Base-by-base conservation (phyloP, 2,329 filamentous ascomycete genomes). In the Trichoderma sp. region DNA sequence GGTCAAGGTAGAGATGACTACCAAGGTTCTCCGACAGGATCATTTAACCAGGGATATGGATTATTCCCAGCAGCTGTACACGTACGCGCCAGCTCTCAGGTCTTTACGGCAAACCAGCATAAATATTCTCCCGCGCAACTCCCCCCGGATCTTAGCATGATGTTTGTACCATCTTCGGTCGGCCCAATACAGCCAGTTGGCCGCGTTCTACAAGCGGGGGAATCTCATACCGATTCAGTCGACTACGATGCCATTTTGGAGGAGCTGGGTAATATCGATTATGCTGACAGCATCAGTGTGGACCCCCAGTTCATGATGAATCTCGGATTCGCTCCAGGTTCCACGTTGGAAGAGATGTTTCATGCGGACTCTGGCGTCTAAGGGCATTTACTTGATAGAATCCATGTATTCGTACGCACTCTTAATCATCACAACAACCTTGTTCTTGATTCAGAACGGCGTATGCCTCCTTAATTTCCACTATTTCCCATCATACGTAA, bases 231-330 rank as follows among this genome's bases (percentile, higher is more conserved):
- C 30, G 57, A 61, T 30, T 26, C 30, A 12, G 28, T 62, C 12
- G 67, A 69, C 30, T 69, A 69, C 30, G 67, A 69, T 23, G 57
- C 67, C 28, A 69, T 69, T n/a, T 28, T 69, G 7, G 67, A 69
- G 57, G 67, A 69, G 34, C 67, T 69, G 13, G 67, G 67, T n/a
- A 53, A 62, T 5, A 69, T 69, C 13, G 67, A 69, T 8, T 69
- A 69, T 32, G 28, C 39, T 36, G 67, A 69, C n/a, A 69, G 67
- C 8, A 62, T 61, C n/a, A 57, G 50, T 9, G 36, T 69, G 39
- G 67, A 69, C 15, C 57, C 67, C 36, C 67, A 69, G 57, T 69
- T 69, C 20, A 69, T 69, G 67, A 62, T 36, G 67, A 69, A 69
- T 34, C 67, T 69, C 13, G 67, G 67, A 15, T 69, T 69, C 32